Evolutionary conservation across 768 basidiomycete genomes (phyloP).

Genomic region (Naganishia onofrii): DNA sequence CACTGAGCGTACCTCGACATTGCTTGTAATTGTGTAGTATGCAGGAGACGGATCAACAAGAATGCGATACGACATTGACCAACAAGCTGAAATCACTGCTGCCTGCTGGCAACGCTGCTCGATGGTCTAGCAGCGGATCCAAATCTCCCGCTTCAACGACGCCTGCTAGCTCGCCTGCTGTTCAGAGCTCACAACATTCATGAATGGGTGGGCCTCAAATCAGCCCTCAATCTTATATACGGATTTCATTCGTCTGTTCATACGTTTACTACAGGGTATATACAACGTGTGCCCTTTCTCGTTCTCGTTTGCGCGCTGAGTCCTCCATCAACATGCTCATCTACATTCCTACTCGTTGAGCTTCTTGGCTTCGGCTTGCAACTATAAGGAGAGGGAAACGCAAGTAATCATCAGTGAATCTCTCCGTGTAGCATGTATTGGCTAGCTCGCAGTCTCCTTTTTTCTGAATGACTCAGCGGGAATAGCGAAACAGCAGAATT

Average conservation of each 20-base stretch:
- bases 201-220: neutral
- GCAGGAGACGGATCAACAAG: neutral
- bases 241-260: neutral
- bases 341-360: neutral
- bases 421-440: no score
- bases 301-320: neutral
- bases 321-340: neutral
- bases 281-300: neutral
- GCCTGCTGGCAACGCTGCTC: neutral
- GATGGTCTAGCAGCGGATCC: neutral
- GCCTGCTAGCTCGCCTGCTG: no score
- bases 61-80: no score
- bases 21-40: neutral
- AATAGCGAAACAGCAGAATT: no score
- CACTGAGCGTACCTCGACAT: neutral
- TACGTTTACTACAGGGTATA: neutral
- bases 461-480: no score
- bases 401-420: neutral
- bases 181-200: no score
- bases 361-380: constrained; percentile 1
- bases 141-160: no score
- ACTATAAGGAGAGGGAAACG: neutral
- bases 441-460: no score
- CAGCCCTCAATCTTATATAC: neutral
- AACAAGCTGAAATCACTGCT: no score